These are phyloP conservation scores for Austroboletus eburneus DNA, from an alignment of 768 basidiomycete genomes.

Conservation along the genomic window DNA sequence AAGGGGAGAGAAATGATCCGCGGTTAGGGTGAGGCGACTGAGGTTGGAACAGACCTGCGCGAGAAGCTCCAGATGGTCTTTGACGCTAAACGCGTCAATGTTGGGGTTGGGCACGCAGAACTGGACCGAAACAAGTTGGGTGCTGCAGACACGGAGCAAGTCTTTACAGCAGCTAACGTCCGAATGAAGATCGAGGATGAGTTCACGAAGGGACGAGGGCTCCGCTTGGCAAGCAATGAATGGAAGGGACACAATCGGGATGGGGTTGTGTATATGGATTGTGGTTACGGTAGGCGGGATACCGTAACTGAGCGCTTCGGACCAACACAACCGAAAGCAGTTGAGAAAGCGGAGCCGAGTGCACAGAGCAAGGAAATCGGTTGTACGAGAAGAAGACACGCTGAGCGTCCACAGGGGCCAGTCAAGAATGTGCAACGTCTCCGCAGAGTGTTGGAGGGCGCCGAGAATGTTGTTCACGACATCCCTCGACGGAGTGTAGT, in stretches of 20 bases:
- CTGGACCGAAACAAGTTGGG: slow-evolving; percentile 17
- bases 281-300: slow-evolving; percentile 14
- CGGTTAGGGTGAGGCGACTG: slow-evolving; percentile 17
- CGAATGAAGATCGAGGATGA: slow-evolving; percentile 11
- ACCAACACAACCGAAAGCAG: slow-evolving; percentile 9
- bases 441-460: slow-evolving; percentile 13
- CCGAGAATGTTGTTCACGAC: slow-evolving; percentile 9
- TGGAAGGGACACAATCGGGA: neutral
- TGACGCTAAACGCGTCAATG: neutral
- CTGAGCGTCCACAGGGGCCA: neutral
- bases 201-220: slow-evolving; percentile 14
- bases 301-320: neutral
- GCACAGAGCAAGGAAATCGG: slow-evolving; percentile 8
- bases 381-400: neutral
- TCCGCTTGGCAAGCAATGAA: neutral
- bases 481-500: neutral
- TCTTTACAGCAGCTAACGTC: slow-evolving; percentile 5
- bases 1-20: slow-evolving; percentile 1
- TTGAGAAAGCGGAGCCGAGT: slow-evolving; percentile 17
- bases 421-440: slow-evolving; percentile 13
- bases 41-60: slow-evolving; percentile 13
- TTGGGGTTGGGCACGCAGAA: neutral
- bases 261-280: slow-evolving; percentile 5
- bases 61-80: slow-evolving; percentile 6
- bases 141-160: slow-evolving; percentile 11